phyloP scores from a whole-genome alignment of 129 eudicot genomes.

The Mikania micrantha region DNA sequence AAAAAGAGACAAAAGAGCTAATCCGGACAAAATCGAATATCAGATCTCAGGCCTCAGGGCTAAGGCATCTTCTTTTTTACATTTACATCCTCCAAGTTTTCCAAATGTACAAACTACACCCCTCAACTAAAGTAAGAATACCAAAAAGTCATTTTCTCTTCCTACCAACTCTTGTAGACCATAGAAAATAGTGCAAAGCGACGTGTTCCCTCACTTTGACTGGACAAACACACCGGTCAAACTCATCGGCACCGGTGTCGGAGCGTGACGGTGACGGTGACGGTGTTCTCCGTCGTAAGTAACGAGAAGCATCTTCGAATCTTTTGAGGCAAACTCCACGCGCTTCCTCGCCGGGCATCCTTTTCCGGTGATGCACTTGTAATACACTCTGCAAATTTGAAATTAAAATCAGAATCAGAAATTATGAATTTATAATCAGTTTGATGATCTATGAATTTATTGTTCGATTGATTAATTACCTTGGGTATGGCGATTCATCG shows the following conservation, averaged over 20 bases:
- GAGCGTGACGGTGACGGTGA: slow-evolving; percentile 35
- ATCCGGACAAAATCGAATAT: slow-evolving; percentile 15
- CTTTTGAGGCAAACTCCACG: slow-evolving; percentile 57
- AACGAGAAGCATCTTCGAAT: slow-evolving; percentile 65
- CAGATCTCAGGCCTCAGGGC: slow-evolving; percentile 7
- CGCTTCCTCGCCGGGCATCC: slow-evolving; percentile 85
- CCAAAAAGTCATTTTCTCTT: slow-evolving; percentile 1
- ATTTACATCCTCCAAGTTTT: slow-evolving; percentile 7
- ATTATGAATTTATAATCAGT: neutral
- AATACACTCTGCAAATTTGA: slow-evolving; percentile 54
- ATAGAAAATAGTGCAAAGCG: slow-evolving; percentile 23
- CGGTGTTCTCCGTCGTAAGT: slow-evolving; percentile 89
- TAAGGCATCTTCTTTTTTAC: slow-evolving; percentile 12
- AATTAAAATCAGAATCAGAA: neutral
- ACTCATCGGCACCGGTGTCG: slow-evolving; percentile 25
- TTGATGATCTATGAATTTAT: neutral
- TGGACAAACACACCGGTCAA: neutral
- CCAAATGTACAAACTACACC: slow-evolving; percentile 20
- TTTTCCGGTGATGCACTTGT: slow-evolving; percentile 58
- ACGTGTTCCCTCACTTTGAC: slow-evolving; percentile 28
- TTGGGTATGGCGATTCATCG: slow-evolving; percentile 59
- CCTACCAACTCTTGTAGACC: slow-evolving; percentile 26
- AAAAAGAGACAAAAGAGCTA: neutral
- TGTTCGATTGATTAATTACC: slow-evolving; percentile 30
- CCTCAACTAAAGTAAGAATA: slow-evolving; percentile 15